phyloP scores from a whole-genome alignment of 441 rosid species.

The Theobroma grandiflorum region DNA sequence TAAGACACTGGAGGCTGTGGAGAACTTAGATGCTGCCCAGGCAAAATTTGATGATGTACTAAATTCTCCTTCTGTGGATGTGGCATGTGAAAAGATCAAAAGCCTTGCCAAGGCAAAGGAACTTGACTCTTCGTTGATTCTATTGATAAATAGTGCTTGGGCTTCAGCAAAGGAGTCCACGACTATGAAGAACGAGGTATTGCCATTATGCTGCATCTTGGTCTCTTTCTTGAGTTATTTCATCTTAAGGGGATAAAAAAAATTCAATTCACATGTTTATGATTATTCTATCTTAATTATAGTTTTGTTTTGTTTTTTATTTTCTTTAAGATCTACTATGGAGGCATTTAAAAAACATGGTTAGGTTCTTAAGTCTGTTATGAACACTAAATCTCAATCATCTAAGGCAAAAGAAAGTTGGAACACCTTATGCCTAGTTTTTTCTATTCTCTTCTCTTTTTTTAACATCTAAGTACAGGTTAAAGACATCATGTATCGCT shows the following conservation, averaged over 20 bases:
- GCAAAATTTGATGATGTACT: constrained; percentile 88
- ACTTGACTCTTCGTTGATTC: constrained; percentile 87
- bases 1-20: constrained; percentile 73
- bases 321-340: not conserved
- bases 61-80: constrained; percentile 77
- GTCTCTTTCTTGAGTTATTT: constrained; percentile 11
- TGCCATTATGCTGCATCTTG: not conserved
- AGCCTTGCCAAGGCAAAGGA: constrained; percentile 88
- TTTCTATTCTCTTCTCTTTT: not conserved
- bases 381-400: not conserved
- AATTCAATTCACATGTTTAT: not conserved
- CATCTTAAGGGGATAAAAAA: not conserved
- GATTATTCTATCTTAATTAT: not conserved
- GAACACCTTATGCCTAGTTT: not conserved
- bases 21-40: constrained; percentile 79
- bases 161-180: constrained; percentile 88
- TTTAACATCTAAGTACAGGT: constrained; percentile 55
- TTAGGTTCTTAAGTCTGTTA: not conserved
- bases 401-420: not conserved
- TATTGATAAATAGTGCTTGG: constrained; percentile 83
- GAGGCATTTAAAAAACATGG: not conserved
- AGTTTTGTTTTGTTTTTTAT: not conserved
- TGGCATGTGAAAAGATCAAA: constrained; percentile 87
- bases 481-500: constrained; percentile 77
- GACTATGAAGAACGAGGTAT: constrained; percentile 79